Percentiles rank a stretch among this genome's conserved stretches.
Conservation (phyloP, 2,329 filamentous ascomycete species). For the Thielaviopsis ethacetica region DNA sequence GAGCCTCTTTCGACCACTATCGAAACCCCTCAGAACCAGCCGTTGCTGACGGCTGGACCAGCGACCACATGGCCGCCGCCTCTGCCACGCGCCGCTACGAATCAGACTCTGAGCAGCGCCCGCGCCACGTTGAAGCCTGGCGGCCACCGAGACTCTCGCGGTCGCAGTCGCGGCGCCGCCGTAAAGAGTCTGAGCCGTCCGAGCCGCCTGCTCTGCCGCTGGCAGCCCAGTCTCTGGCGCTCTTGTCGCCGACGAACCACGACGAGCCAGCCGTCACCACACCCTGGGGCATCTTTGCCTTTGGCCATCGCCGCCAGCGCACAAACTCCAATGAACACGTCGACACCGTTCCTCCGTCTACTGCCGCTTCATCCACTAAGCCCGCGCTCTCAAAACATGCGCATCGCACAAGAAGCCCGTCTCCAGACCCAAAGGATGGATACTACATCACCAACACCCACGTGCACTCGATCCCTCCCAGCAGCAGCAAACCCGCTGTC, state of each 20-base stretch:
- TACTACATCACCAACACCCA: not conserved
- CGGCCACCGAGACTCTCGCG: not conserved
- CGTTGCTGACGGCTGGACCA: not conserved
- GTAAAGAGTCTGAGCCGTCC: not conserved
- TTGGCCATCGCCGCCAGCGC: constrained; percentile 1
- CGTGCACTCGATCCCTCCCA: not conserved
- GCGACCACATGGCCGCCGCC: not conserved
- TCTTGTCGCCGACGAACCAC: not conserved
- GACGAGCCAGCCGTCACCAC: not conserved
- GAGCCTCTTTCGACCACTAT: constrained; percentile 2
- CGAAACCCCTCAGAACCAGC: not conserved
- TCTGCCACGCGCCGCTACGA: constrained; percentile 2
- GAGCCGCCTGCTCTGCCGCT: not conserved
- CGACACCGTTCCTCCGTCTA: not conserved
- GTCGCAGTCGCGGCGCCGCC: not conserved
- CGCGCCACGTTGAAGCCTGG: constrained; percentile 7
- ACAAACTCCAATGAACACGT: not conserved
- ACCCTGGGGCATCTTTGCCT: constrained; percentile 6
- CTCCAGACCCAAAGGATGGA: constrained; percentile 1
- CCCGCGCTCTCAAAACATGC: not conserved
- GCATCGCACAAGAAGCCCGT: not conserved
- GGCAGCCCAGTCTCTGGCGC: not conserved
- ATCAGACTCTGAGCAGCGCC: constrained; percentile 6
- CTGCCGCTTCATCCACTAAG: not conserved
- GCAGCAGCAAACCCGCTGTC: not conserved